phyloP scores from a whole-genome alignment of 148 eudicot genomes.

The Camellia lanceoleosa region DNA sequence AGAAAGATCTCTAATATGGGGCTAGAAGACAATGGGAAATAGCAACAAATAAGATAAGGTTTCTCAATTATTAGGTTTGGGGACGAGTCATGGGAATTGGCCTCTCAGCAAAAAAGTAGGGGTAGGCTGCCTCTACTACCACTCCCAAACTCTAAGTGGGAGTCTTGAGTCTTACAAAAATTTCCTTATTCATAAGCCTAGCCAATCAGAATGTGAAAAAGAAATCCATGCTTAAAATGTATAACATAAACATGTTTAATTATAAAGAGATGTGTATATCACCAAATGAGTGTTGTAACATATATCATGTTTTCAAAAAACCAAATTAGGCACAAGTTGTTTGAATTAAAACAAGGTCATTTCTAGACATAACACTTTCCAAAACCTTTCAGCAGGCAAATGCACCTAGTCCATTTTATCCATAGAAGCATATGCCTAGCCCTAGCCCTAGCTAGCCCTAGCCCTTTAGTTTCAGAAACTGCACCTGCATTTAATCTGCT shows the following conservation, averaged over 20 bases:
- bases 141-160: neutral
- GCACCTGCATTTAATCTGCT: slow-evolving; percentile 9
- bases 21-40: too few relatives aligned
- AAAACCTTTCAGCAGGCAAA: neutral
- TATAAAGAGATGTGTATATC: neutral
- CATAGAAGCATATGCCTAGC: neutral
- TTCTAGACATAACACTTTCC: neutral
- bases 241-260: neutral
- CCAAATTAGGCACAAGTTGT: neutral
- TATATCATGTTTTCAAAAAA: neutral
- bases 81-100: neutral
- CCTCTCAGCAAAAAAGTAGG: neutral
- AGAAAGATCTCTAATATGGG: neutral
- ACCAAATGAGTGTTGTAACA: slow-evolving; percentile 6
- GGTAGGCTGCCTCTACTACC: neutral
- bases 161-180: neutral
- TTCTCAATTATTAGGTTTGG: neutral
- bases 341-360: neutral
- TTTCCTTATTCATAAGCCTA: neutral
- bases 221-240: neutral
- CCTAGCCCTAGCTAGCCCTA: slow-evolving; percentile 9
- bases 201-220: neutral
- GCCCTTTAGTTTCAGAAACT: slow-evolving; percentile 10
- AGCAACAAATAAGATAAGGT: neutral
- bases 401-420: neutral